phyloP scores from a whole-genome alignment of 768 basidiomycete genomes.

The Lepiota subincarnata region DNA sequence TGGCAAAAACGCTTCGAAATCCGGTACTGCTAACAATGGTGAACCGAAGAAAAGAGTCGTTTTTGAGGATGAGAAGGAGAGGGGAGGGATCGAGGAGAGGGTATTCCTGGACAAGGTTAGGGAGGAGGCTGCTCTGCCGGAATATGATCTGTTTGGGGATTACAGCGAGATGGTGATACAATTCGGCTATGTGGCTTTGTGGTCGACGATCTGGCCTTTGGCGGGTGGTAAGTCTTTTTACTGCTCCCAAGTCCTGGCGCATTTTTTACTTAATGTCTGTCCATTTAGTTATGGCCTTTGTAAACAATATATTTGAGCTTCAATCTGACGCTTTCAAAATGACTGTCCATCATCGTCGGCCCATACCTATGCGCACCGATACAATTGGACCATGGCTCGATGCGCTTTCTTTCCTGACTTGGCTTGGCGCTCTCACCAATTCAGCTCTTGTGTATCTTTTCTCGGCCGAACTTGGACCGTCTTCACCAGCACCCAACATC shows the following conservation, averaged over 20 bases:
- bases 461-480: background rate
- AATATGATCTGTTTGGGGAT: constrained; percentile 79
- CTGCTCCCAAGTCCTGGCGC: background rate
- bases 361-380: constrained; percentile 83
- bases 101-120: constrained; percentile 78
- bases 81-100: constrained; percentile 60
- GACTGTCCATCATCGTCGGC: constrained; percentile 75
- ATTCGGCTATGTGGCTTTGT: constrained; percentile 89
- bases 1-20: constrained; percentile 9
- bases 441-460: constrained; percentile 86
- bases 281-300: constrained; percentile 62
- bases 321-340: constrained; percentile 97
- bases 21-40: constrained; percentile 16
- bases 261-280: constrained; percentile 3
- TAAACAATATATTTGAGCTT: constrained; percentile 92
- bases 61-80: constrained; percentile 64
- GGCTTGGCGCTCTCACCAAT: constrained; percentile 86
- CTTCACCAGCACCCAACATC: constrained; percentile 16
- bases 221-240: constrained; percentile 54
- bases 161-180: constrained; percentile 97
- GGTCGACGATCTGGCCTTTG: constrained; percentile 93
- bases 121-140: constrained; percentile 71
- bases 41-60: constrained; percentile 60
- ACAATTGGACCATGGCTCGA: constrained; percentile 95
- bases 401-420: constrained; percentile 80